A percentile compares a stretch with the other conserved stretches of the same genome.
These are phyloP conservation scores for Penicillium occitanis DNA, from an alignment of 2,329 filamentous ascomycete species.

Conservation along the genomic window DNA sequence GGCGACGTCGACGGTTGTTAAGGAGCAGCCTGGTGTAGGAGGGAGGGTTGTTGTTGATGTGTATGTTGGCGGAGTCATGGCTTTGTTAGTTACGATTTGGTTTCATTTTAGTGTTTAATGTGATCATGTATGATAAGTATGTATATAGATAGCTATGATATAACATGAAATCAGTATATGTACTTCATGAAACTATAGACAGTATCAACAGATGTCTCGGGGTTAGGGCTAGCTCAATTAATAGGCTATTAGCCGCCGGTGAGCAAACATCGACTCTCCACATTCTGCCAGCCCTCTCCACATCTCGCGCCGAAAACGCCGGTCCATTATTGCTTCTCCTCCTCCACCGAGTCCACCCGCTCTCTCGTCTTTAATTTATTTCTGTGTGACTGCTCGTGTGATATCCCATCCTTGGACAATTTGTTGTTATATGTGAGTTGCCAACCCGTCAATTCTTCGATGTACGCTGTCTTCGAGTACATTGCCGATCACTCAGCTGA, in stretches of 20 bases:
- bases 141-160: constrained; percentile 8
- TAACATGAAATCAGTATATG: not conserved
- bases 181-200: not conserved
- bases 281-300: constrained; percentile 3
- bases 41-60: constrained; percentile 19
- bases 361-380: constrained; percentile 6
- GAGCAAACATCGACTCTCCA: constrained; percentile 10
- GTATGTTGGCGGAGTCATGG: constrained; percentile 11
- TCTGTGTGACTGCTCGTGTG: not conserved
- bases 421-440: not conserved
- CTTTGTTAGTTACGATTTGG: constrained; percentile 9
- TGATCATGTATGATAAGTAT: not conserved
- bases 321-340: constrained; percentile 1
- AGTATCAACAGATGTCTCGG: not conserved
- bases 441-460: too few relatives aligned
- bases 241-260: constrained; percentile 2
- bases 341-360: not conserved
- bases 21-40: constrained; percentile 31
- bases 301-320: not conserved
- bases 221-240: not conserved
- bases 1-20: constrained; percentile 54
- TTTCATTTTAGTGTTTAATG: constrained; percentile 3
- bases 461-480: too few relatives aligned
- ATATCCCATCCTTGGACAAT: not conserved
- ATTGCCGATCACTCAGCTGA: not conserved